Evolutionary conservation across 257 asterid genomes (phyloP).

Genomic region (Rhazya stricta): DNA sequence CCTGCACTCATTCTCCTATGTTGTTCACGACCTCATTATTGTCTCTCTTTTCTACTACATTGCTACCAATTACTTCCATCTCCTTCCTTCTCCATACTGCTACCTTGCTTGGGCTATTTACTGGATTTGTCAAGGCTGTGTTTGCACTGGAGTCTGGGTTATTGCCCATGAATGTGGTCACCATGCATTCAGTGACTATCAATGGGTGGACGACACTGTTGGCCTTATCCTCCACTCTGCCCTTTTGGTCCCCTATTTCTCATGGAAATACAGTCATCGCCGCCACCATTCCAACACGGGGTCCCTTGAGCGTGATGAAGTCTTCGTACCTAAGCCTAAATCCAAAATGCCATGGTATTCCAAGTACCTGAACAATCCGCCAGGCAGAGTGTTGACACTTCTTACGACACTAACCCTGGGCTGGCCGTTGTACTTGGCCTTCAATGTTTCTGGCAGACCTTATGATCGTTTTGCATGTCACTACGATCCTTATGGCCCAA

Average conservation of each 20-base stretch:
- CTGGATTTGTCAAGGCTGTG: constrained; percentile 54
- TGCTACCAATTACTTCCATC: constrained; percentile 42
- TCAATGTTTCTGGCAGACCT: constrained; percentile 62
- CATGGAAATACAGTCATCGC: constrained; percentile 71
- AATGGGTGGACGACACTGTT: constrained; percentile 59
- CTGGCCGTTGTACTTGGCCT: constrained; percentile 63
- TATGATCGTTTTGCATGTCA: constrained; percentile 65
- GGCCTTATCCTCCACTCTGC: constrained; percentile 72
- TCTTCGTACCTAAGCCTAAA: constrained; percentile 59
- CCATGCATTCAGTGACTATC: constrained; percentile 69
- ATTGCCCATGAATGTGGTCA: constrained; percentile 74
- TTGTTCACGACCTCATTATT: constrained; percentile 42
- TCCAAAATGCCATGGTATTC: constrained; percentile 42
- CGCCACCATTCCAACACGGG: constrained; percentile 78
- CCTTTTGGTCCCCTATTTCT: constrained; percentile 64
- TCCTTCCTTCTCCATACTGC: constrained; percentile 37
- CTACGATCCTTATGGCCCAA: constrained; percentile 56
- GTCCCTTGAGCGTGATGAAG: constrained; percentile 68
- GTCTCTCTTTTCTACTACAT: constrained; percentile 41
- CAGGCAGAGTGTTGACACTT: constrained; percentile 45
- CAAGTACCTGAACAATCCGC: constrained; percentile 62
- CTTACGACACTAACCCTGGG: constrained; percentile 49
- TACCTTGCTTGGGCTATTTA: constrained; percentile 51
- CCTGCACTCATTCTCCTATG: constrained; percentile 46
- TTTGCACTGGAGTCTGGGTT: constrained; percentile 66